Conservation (phyloP, 148 eudicot species). For the Cornus controversa region DNA sequence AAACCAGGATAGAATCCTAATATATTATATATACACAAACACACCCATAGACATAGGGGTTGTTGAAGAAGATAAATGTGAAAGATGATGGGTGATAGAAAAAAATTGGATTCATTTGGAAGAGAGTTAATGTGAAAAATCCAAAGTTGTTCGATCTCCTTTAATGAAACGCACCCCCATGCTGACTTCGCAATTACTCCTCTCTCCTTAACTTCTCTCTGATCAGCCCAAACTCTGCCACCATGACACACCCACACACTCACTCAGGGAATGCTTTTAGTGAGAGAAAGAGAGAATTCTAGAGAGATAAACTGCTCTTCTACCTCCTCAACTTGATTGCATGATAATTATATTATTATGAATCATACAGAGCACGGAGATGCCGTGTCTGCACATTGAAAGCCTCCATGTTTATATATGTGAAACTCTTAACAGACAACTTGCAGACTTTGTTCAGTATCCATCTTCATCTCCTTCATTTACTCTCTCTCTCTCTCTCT, state of each 20-base stretch:
- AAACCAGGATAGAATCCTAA: no score
- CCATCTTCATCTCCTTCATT: conserved; percentile 6
- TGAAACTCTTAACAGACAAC: conserved; percentile 20
- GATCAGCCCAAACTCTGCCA: neutral
- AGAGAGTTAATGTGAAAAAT: neutral
- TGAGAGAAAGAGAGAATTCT: neutral
- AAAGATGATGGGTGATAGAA: conserved; percentile 13
- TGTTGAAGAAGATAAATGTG: conserved; percentile 16
- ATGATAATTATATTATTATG: neutral
- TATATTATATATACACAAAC: no score
- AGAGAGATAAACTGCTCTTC: neutral
- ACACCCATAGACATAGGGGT: neutral
- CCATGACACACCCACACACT: neutral
- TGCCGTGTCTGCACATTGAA: conserved; percentile 61
- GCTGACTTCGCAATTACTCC: neutral
- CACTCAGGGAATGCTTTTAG: neutral
- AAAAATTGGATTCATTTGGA: conserved; percentile 6
- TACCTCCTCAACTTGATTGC: neutral
- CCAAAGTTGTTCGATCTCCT: conserved; percentile 3
- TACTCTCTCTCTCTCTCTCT: neutral
- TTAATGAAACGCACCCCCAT: neutral
- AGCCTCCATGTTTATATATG: conserved; percentile 18
- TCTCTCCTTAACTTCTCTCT: neutral
- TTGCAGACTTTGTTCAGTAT: conserved; percentile 25
- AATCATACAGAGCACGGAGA: conserved; percentile 40